Evolutionary conservation across 2,329 filamentous ascomycete genomes (phyloP), one percentile per base, ranked within the genome.

Genomic region (Xylariaceae sp.): DNA sequence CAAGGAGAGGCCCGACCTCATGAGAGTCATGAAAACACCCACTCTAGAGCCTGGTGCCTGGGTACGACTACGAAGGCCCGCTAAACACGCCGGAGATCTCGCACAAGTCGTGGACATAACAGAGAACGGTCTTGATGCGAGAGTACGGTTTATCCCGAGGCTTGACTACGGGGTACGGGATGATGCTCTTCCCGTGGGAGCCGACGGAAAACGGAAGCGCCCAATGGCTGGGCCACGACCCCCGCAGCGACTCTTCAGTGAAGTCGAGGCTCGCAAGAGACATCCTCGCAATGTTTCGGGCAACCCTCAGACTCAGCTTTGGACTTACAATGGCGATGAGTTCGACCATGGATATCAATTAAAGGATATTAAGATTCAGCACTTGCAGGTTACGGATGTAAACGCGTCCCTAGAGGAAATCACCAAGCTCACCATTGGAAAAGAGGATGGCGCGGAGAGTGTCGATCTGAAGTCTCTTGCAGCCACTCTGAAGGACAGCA

Each of bases 1-100:
- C 68, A 96, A 96, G 73, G 95, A 99, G 74, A 96, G 97, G 88
- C 93, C 95, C 1, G 95, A 98, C 74, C 83, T 99, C n/a, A 81
- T 99, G 18, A 87, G 92, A 49, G 91, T 96, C 23, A 88, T 86
- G 58, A 96, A 96, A 77, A 93, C 89, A 2, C 90, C 92, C 46
- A 87, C 87, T 21, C 79, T 99, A 32, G 87, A 95, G 65, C 89
- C 89, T 9, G 93, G 93, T 61, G 91, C 91, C 40, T 99, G 95
- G 83, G 93, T 98, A 49, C 91, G 95, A 61, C 86, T 98, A 61
- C 88, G 87, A 71, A 85, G 90, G 51, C 87, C 87, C 2, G 82
- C 88, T 44, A 89, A 93, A 70, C 96, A 99, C 74, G 85, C 86
- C 41, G 90, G 90, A 19, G 95, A 99, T 79, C 79, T 99, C 65